A percentile compares a stretch with the other conserved stretches of the same genome.
Evolutionary conservation across 1,139 yeast genomes (phyloP).

Genomic region (Candida sp.): DNA sequence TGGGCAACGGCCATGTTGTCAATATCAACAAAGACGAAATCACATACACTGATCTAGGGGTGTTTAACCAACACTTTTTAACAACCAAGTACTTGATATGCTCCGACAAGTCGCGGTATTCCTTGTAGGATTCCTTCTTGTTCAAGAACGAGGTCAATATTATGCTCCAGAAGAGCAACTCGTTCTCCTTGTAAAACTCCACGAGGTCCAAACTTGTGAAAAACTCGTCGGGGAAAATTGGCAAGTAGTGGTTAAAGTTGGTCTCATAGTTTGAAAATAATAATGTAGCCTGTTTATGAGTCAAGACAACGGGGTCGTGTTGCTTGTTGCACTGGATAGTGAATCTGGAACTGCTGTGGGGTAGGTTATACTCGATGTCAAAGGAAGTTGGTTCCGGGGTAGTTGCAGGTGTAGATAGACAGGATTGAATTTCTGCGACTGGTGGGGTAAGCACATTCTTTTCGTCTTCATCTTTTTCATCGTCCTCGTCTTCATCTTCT

Average conservation of each 20-base stretch:
- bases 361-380: slow-evolving; percentile 1
- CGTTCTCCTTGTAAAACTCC: slow-evolving; percentile 32
- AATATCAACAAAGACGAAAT: slow-evolving; percentile 43
- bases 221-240: slow-evolving; percentile 45
- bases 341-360: slow-evolving; percentile 10
- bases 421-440: slow-evolving; percentile 32
- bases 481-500: background rate
- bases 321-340: slow-evolving; percentile 10
- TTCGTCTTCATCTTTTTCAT: background rate
- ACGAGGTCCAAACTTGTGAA: slow-evolving; percentile 28
- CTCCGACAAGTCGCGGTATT: slow-evolving; percentile 29
- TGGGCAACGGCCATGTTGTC: slow-evolving; percentile 54
- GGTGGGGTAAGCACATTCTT: slow-evolving; percentile 22
- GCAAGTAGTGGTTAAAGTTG: slow-evolving; percentile 39
- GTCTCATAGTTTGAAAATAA: slow-evolving; percentile 35
- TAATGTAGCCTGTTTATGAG: slow-evolving; percentile 30
- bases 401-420: slow-evolving; percentile 24
- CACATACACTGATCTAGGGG: slow-evolving; percentile 49
- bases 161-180: slow-evolving; percentile 47
- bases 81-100: slow-evolving; percentile 47
- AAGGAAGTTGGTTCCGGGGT: slow-evolving; percentile 7
- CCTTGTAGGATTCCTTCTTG: slow-evolving; percentile 7
- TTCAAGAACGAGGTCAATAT: slow-evolving; percentile 37
- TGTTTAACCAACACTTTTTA: slow-evolving; percentile 47
- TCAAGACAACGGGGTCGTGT: slow-evolving; percentile 25